A percentile compares a stretch with the other conserved stretches of the same genome.
phyloP scores from a whole-genome alignment of 2,329 filamentous ascomycete species.

The Meredithiella fracta region DNA sequence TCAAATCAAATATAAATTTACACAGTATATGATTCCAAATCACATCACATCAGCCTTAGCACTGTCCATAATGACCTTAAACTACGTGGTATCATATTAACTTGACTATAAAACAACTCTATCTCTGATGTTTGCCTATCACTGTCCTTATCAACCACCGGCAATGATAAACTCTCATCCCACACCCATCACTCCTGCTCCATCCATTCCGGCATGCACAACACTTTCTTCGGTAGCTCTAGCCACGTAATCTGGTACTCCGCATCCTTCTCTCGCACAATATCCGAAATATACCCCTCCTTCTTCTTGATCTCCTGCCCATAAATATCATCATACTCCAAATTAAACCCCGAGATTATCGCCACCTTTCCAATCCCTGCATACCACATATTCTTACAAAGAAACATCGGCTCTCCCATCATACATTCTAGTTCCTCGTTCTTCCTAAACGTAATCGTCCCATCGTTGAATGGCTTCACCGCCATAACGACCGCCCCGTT shows the following conservation, averaged over 20 bases:
- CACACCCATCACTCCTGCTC: constrained; percentile 28
- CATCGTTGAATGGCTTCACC: constrained; percentile 30
- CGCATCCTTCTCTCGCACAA: constrained; percentile 19
- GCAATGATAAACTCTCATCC: constrained; percentile 19
- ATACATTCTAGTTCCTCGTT: constrained; percentile 28
- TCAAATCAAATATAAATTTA: too few relatives aligned
- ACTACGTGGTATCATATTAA: too few relatives aligned
- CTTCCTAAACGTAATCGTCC: constrained; percentile 29
- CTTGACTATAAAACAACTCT: not conserved
- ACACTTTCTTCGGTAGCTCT: constrained; percentile 29
- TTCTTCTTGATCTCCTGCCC: constrained; percentile 29
- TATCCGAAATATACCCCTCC: constrained; percentile 32
- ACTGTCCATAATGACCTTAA: too few relatives aligned
- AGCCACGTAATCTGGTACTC: constrained; percentile 27
- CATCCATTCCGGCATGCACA: constrained; percentile 29
- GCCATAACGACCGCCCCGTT: constrained; percentile 36
- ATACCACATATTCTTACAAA: constrained; percentile 41
- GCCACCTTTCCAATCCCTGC: constrained; percentile 35
- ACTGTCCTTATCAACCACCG: not conserved
- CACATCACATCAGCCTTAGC: too few relatives aligned
- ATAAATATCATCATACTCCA: constrained; percentile 35
- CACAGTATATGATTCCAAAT: too few relatives aligned
- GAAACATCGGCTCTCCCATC: constrained; percentile 37
- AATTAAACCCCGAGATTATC: constrained; percentile 37
- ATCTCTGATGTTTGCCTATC: not conserved